A percentile compares a stretch with the other conserved stretches of the same genome.
These are phyloP conservation scores for Laetiporus sulphureus DNA, from an alignment of 1,284 basidiomycete genomes.

Conservation along the genomic window DNA sequence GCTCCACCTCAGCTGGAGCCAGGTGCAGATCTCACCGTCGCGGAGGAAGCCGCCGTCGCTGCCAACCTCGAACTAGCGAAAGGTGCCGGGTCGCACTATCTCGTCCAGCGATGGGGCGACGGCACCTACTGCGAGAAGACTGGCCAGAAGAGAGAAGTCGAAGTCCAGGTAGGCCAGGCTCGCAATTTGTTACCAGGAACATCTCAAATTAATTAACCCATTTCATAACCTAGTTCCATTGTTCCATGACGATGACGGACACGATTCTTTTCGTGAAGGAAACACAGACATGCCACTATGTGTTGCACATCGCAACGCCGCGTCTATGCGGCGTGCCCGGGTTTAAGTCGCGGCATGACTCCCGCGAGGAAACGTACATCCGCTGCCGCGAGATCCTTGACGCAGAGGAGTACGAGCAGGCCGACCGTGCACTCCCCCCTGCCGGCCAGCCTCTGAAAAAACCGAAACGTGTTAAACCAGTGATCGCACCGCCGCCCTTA, in stretches of 20 bases:
- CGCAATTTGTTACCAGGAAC: constrained; percentile 1
- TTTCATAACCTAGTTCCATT: constrained; percentile 75
- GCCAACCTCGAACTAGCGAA: constrained; percentile 70
- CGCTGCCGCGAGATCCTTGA: constrained; percentile 70
- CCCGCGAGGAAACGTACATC: constrained; percentile 59
- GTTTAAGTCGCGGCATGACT: constrained; percentile 71
- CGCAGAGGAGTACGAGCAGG: constrained; percentile 22
- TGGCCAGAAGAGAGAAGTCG: constrained; percentile 75
- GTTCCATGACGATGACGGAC: constrained; percentile 85
- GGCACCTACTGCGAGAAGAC: constrained; percentile 92
- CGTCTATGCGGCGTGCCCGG: constrained; percentile 87
- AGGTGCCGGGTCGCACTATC: constrained; percentile 78
- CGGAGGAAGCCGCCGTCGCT: constrained; percentile 55
- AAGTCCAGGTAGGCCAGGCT: constrained; percentile 70
- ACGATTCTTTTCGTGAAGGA: constrained; percentile 88
- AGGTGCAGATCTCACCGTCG: constrained; percentile 59
- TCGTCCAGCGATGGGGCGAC: constrained; percentile 86
- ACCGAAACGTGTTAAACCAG: constrained; percentile 37
- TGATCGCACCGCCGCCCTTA: constrained; percentile 34
- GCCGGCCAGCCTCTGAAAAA: constrained; percentile 50
- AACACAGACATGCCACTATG: constrained; percentile 84
- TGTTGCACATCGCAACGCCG: constrained; percentile 89
- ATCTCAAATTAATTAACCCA: constrained; percentile 5
- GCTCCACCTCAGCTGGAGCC: constrained; percentile 54
- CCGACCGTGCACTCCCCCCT: constrained; percentile 35